Base-by-base conservation (phyloP, 129 eudicot species). In the Escallonia herrerae region DNA sequence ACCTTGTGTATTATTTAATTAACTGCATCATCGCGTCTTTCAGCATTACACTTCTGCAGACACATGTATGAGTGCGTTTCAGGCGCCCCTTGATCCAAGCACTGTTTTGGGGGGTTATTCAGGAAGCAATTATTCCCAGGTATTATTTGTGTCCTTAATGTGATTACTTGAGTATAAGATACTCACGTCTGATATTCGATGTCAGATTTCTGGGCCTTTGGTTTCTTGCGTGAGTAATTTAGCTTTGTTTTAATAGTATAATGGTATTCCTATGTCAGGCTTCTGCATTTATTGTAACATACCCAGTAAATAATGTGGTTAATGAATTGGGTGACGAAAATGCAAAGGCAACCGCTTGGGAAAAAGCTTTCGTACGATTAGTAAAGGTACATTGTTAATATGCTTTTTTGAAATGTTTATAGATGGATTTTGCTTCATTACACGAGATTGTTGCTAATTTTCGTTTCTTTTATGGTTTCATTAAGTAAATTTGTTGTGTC, bases 71-170 rank as follows among this genome's bases (percentile, higher is more conserved):
- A 82, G 88, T 74, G 93, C 93, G 46, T 85, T 85, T 57, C 65
- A 79, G 71, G 93, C 79, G 4, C 93, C 93, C 37, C 88, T 85
- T 63, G 93, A 85, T 76, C 93, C 93, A 50, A 82, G 81, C 68
- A 79, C 87, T 43, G 80, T 82, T 7, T 64, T 85, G 49, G 93
- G 93, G 50, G 93, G 93, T 60, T 85, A 72, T 59, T 71, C 83
- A 15, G 88, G 85, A 42, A 85, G 77, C 72, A 85, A 79, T 64
- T 85, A 76, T 76, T 67, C 81, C 41, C 85, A 85, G 88, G 93
- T 85, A 79, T 38, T 41, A 12, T 2, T 60, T 22, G n/a, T 22
- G 8, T 11, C 3, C 53, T 48, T 69, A 22, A 22, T 22, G 33
- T 11, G 12, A 5, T 38, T 58, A 37, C 38, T 38, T 2, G 33